Evolutionary conservation across 2,329 filamentous ascomycete species (phyloP).

Genomic region (Diaporthe citriasiana): DNA sequence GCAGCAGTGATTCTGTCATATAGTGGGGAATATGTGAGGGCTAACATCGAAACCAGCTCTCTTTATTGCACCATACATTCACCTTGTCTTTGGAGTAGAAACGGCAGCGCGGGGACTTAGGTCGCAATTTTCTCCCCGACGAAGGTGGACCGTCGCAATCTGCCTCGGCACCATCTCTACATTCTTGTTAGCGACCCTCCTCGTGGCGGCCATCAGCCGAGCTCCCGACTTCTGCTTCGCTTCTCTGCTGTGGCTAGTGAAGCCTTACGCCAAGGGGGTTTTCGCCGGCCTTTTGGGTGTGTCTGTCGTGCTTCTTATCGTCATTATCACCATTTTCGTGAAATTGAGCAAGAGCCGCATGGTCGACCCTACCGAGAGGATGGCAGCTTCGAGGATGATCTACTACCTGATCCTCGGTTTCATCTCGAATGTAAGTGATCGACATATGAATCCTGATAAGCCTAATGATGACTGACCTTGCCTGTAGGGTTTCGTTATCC

Average conservation of each 20-base stretch:
- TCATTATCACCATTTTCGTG: conserved; percentile 68
- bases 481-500: conserved; percentile 68
- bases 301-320: conserved; percentile 63
- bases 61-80: conserved; percentile 76
- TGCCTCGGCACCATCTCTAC: conserved; percentile 67
- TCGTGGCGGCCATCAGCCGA: conserved; percentile 68
- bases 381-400: conserved; percentile 77
- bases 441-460: not conserved
- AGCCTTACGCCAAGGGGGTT: conserved; percentile 70
- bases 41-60: conserved; percentile 63
- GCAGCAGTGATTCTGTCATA: conserved; percentile 40
- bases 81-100: conserved; percentile 76
- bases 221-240: conserved; percentile 75
- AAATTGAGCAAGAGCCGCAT: conserved; percentile 67
- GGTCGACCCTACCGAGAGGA: conserved; percentile 71
- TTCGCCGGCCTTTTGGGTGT: conserved; percentile 68
- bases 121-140: conserved; percentile 69
- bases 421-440: conserved; percentile 67
- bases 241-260: conserved; percentile 77
- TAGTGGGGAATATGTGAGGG: not conserved
- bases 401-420: conserved; percentile 74
- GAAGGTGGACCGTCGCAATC: conserved; percentile 71
- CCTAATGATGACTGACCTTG: conserved; percentile 8
- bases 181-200: conserved; percentile 68
- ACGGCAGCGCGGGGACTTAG: conserved; percentile 68